phyloP scores from a whole-genome alignment of 2,329 filamentous ascomycete genomes.

The Fusarium tjaetaba region DNA sequence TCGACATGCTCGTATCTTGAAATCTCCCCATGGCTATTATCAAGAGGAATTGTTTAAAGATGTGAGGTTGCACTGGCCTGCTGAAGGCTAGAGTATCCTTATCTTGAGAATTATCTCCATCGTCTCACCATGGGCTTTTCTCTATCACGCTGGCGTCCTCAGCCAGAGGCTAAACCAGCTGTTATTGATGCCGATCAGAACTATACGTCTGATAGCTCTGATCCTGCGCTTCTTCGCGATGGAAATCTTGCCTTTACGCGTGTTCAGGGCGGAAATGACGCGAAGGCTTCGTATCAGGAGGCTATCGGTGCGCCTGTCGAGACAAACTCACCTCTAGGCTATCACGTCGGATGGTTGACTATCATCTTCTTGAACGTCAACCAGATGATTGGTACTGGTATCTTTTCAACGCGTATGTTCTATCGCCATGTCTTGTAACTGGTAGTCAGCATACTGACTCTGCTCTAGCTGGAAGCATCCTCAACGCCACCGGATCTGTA shows the following conservation, averaged over 20 bases:
- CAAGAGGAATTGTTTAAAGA: background rate
- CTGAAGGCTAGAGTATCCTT: too few species aligned
- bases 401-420: constrained; percentile 70
- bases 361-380: constrained; percentile 70
- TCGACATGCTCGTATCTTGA: background rate
- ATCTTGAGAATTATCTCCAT: background rate
- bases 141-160: background rate
- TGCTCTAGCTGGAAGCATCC: constrained; percentile 53
- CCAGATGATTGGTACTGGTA: constrained; percentile 71
- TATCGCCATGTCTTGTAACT: too few species aligned
- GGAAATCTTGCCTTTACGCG: constrained; percentile 34
- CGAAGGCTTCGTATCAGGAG: constrained; percentile 65
- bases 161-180: background rate
- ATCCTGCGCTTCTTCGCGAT: constrained; percentile 22
- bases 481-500: constrained; percentile 68
- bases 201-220: constrained; percentile 35
- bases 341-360: constrained; percentile 64
- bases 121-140: background rate
- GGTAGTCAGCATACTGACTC: background rate
- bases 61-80: background rate
- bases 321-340: constrained; percentile 65
- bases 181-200: constrained; percentile 51
- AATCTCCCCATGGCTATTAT: background rate
- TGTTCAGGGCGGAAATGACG: constrained; percentile 52
- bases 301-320: constrained; percentile 71